phyloP scores from a whole-genome alignment of 768 basidiomycete species.

The Pholiota molesta region DNA sequence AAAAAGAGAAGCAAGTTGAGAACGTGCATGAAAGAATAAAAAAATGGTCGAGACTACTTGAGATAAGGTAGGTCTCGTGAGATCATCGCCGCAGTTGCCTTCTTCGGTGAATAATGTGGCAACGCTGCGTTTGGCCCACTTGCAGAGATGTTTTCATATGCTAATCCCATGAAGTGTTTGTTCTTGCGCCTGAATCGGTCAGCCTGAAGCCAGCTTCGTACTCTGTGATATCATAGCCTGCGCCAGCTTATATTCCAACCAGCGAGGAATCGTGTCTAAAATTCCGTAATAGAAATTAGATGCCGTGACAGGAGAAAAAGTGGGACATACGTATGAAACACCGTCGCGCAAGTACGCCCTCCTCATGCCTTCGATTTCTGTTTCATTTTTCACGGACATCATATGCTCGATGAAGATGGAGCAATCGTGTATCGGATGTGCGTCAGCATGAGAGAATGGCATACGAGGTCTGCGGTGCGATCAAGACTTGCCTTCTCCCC shows the following conservation, averaged over 20 bases:
- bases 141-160: constrained; percentile 90
- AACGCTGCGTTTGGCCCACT: constrained; percentile 91
- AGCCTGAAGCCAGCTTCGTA: constrained; percentile 89
- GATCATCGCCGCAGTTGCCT: constrained; percentile 70
- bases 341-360: constrained; percentile 91
- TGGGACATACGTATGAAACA: constrained; percentile 68
- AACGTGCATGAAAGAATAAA: constrained; percentile 10
- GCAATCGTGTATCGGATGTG: constrained; percentile 78
- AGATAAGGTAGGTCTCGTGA: constrained; percentile 83
- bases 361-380: constrained; percentile 81
- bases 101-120: constrained; percentile 88
- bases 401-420: constrained; percentile 73
- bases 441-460: constrained; percentile 87
- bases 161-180: constrained; percentile 80
- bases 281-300: constrained; percentile 10
- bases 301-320: constrained; percentile 10
- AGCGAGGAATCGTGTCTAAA: constrained; percentile 82
- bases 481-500: constrained; percentile 81
- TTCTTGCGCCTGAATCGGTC: constrained; percentile 73
- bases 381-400: constrained; percentile 88
- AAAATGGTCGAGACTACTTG: constrained; percentile 56
- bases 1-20: constrained; percentile 6
- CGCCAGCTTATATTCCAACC: constrained; percentile 81
- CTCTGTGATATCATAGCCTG: constrained; percentile 84
- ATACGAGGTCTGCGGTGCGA: constrained; percentile 75